Base-by-base conservation (phyloP, 306 rosid species). In the Alnus glutinosa region DNA sequence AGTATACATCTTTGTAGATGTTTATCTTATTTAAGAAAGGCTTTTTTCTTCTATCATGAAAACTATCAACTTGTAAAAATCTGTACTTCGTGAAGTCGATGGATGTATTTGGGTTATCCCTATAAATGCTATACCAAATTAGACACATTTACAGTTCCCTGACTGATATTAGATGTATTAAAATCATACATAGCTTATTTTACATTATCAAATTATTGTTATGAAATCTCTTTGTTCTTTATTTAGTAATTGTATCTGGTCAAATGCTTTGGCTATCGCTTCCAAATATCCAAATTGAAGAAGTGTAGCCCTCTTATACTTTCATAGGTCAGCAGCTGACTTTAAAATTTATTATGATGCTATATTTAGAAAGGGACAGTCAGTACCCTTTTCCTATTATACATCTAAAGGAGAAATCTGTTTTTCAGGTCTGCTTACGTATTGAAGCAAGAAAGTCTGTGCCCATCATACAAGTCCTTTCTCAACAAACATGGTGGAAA, bases 401-500 rank as follows among this genome's bases (percentile, higher is more conserved):
- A 62, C n/a, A 62, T 62, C 4, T 15, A 28, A 62, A 30, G 2
- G 2, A 11, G 8, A 32, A 30, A 4, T 4, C 6, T 32, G 12
- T 1, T 16, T 81, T 82, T 78, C 96, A 96, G 98, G 92, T 96
- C 96, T 72, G 97, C 98, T 75, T 96, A 93, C 89, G 87, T 96
- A 84, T 74, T 96, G 85, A 90, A 91, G 89, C 99, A 91, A 88
- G 98, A 93, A 13, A 96, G 99, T 84, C 92, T 96, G 84, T 94
- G 97, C 47, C 87, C 90, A 58, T 90, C 98, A 39, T 96, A 93
- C 79, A 96, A 90, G 79, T 96, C 98, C 50, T 96, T 96, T 88
- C 99, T 96, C 85, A 91, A 88, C 81, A 90, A 83, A 75, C 98
- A 96, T 80, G 98, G 99, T 69, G 99, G 98, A 76, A 96, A 96